These are phyloP conservation scores for Pontederia paniculata DNA, from an alignment of 176 grass and related monocot genomes.

Conservation along the genomic window DNA sequence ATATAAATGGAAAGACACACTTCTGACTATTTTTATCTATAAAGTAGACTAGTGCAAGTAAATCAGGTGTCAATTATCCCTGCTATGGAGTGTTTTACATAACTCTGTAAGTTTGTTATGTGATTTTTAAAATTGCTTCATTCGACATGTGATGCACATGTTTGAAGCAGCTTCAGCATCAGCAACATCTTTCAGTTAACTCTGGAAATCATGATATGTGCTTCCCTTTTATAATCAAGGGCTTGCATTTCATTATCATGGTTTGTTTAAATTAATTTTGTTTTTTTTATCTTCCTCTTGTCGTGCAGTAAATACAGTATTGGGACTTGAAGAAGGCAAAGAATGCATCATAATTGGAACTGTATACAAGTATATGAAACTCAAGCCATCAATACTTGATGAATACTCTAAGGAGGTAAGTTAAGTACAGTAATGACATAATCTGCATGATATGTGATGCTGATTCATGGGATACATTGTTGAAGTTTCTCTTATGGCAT, in stretches of 20 bases:
- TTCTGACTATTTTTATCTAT: no score
- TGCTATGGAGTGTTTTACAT: no score
- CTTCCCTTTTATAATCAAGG: not conserved
- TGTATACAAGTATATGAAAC: conserved; percentile 93
- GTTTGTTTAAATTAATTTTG: not conserved
- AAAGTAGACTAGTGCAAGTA: no score
- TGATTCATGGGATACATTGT: not conserved
- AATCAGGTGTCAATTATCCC: no score
- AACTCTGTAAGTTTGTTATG: no score
- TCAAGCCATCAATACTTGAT: conserved; percentile 88
- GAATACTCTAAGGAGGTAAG: conserved; percentile 97
- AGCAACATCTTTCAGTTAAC: no score
- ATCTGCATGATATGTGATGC: not conserved
- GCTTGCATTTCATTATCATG: not conserved
- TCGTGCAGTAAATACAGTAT: conserved; percentile 70
- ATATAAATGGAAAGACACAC: no score
- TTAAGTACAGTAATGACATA: not conserved
- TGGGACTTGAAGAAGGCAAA: conserved; percentile 89
- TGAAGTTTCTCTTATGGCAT: not conserved
- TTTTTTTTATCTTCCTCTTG: conserved; percentile 1
- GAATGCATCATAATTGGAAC: conserved; percentile 89
- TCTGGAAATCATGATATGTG: no score
- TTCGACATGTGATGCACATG: no score
- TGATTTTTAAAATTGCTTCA: no score
- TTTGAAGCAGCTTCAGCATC: no score